phyloP scores from a whole-genome alignment of 164 flowering plant genomes.

The Aristolochia fimbriata region DNA sequence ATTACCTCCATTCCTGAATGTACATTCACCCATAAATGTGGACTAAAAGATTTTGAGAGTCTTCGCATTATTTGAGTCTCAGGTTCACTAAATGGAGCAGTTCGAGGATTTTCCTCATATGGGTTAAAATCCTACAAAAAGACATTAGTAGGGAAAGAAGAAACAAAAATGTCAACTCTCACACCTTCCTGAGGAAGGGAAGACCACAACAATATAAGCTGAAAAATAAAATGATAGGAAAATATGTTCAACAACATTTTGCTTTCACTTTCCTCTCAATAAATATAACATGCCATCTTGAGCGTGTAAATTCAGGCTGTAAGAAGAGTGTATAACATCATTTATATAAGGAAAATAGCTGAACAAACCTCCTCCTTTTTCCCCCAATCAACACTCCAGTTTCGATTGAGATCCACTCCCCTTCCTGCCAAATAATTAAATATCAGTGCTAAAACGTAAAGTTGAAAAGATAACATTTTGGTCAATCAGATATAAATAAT shows the following conservation, averaged over 20 bases:
- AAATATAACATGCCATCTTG: too few relatives aligned
- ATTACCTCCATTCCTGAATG: conserved; percentile 99
- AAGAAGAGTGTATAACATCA: background rate
- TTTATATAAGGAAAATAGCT: background rate
- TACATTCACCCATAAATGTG: conserved; percentile 91
- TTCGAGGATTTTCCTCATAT: conserved; percentile 92
- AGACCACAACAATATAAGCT: too few relatives aligned
- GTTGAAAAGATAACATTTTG: background rate
- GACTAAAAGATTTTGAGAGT: conserved; percentile 67
- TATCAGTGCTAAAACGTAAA: conserved; percentile 4
- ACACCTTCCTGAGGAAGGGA: background rate
- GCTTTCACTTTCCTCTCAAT: too few relatives aligned
- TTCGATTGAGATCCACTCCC: conserved; percentile 97
- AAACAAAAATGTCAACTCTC: conserved; percentile 1
- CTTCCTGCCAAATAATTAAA: conserved; percentile 54
- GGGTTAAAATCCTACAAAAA: conserved; percentile 87
- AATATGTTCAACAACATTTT: too few relatives aligned
- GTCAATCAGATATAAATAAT: conserved; percentile 7
- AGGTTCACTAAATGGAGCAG: conserved; percentile 93
- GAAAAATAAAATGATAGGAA: too few relatives aligned
- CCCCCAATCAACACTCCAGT: conserved; percentile 99
- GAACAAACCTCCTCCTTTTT: conserved; percentile 81
- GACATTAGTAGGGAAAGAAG: conserved; percentile 4
- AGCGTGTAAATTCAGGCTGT: background rate
- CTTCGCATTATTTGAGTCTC: conserved; percentile 91